Evolutionary conservation across 2,329 filamentous ascomycete species (phyloP).

Genomic region (Madurella fahalii): DNA sequence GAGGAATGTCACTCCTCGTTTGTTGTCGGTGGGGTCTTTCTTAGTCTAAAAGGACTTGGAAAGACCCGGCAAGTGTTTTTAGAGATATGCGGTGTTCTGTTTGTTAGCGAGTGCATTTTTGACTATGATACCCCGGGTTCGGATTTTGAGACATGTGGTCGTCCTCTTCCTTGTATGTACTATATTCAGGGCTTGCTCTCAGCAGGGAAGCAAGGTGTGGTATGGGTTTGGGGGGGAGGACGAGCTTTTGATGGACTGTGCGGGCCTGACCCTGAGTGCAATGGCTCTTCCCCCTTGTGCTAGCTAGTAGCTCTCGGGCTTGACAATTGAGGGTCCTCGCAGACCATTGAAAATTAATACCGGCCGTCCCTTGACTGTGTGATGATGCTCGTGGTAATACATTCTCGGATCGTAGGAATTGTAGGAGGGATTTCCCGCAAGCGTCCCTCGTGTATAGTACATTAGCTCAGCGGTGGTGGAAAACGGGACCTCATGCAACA

Average conservation of each 20-base stretch:
- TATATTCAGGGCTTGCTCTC: constrained; percentile 13
- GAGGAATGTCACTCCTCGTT: constrained; percentile 3
- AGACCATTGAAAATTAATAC: constrained; percentile 18
- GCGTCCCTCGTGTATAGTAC: too few species aligned
- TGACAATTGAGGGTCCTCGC: constrained; percentile 23
- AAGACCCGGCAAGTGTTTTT: constrained; percentile 5
- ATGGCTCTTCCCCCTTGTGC: not conserved
- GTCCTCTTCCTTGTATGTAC: constrained; percentile 22
- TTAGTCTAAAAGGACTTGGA: constrained; percentile 8
- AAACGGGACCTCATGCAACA: constrained; percentile 1
- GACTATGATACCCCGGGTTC: constrained; percentile 20
- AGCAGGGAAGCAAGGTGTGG: constrained; percentile 6
- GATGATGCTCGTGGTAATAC: not conserved
- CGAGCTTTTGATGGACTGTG: constrained; percentile 15
- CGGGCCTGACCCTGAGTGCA: constrained; percentile 5
- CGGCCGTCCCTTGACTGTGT: not conserved
- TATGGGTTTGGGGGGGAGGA: constrained; percentile 13
- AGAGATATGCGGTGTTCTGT: constrained; percentile 6
- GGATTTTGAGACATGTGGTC: constrained; percentile 25
- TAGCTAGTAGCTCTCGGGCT: constrained; percentile 7
- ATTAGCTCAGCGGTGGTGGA: too few species aligned
- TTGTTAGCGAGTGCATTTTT: constrained; percentile 21
- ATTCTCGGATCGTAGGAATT: too few species aligned
- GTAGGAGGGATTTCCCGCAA: too few species aligned
- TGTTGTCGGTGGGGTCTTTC: constrained; percentile 3